These are phyloP conservation scores for Fusarium devonianum DNA, from an alignment of 2,329 filamentous ascomycete species.

Conservation along the genomic window DNA sequence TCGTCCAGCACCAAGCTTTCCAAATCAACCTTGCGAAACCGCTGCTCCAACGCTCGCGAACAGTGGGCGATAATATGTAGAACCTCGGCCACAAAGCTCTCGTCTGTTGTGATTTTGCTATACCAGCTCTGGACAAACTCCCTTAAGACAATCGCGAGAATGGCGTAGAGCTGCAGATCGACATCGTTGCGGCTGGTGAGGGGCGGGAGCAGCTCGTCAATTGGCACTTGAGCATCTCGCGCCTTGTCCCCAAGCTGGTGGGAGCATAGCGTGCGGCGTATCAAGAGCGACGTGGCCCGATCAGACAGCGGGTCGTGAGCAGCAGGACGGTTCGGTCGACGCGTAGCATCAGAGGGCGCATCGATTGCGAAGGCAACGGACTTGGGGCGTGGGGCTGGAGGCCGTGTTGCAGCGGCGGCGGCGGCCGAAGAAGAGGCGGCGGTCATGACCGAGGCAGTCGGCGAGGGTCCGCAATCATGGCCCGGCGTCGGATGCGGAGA, in stretches of 20 bases:
- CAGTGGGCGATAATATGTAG: conserved; percentile 92
- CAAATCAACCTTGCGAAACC: conserved; percentile 81
- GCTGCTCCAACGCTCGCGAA: conserved; percentile 85
- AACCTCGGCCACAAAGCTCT: conserved; percentile 85
- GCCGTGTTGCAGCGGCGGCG: conserved; percentile 32
- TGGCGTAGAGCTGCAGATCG: conserved; percentile 90
- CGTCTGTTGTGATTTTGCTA: conserved; percentile 87
- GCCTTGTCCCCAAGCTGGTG: conserved; percentile 69
- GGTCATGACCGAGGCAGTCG: conserved; percentile 42
- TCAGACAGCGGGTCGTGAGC: conserved; percentile 69
- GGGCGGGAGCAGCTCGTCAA: conserved; percentile 85
- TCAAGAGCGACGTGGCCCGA: conserved; percentile 78
- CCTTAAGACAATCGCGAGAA: conserved; percentile 87
- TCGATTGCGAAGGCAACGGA: conserved; percentile 35
- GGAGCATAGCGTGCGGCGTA: conserved; percentile 85
- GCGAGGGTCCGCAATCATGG: conserved; percentile 37
- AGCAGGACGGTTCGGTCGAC: conserved; percentile 46
- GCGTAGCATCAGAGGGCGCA: conserved; percentile 39
- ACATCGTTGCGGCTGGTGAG: conserved; percentile 94
- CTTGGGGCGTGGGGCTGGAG: conserved; percentile 36
- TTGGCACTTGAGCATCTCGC: conserved; percentile 57
- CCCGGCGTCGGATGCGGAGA: conserved; percentile 20
- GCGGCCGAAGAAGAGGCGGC: conserved; percentile 30
- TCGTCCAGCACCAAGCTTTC: conserved; percentile 87
- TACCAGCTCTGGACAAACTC: conserved; percentile 97